Base-by-base conservation (phyloP, 164 flowering plant genomes). In the Annona cherimola region DNA sequence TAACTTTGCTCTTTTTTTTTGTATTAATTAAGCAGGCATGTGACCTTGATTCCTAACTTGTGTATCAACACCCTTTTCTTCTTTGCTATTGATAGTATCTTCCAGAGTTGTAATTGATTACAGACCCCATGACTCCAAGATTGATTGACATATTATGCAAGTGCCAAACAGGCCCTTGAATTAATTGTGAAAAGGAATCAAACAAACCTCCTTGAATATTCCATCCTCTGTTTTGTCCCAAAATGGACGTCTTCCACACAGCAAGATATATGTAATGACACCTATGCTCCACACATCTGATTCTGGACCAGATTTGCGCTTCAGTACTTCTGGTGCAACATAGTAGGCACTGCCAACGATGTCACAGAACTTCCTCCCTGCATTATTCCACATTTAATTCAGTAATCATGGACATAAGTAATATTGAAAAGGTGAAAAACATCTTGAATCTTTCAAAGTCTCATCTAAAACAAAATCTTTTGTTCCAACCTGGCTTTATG, bases 211-310 rank as follows among this genome's bases (percentile, higher is more conserved):
- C 81, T 86, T 93, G 77, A 96, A 93, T 75, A 96, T 93, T 50
- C 99, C 98, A 81, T 93, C 97, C 79, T 93, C 98, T 3, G 99
- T 96, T 89, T 89, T 93, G 77, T 93, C 96, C 99, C 99, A 96
- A 74, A 96, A 96, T 6, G 99, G 99, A n/a, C 98, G 90, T 72
- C 86, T 88, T 20, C 99, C 97, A 77, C 97, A 91, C 40, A 96
- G 96, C 83, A 96, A 81, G 74, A 96, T 96, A 80, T 91, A 96
- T n/a, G 99, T 96, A 75, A 96, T 96, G 35, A 96, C 97, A 72
- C 98, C 99, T 64, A 91, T 96, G 79, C 99, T 93, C 98, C 99
- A 96, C n/a, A 87, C 98, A 89, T 96, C 99, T 44, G 98, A 93
- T 77, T 96, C 99, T 50, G 99, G 99, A 6, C 99, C 99, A 42